These are phyloP conservation scores for Exophiala viscosa DNA, from an alignment of 2,329 filamentous ascomycete genomes.

Conservation along the genomic window DNA sequence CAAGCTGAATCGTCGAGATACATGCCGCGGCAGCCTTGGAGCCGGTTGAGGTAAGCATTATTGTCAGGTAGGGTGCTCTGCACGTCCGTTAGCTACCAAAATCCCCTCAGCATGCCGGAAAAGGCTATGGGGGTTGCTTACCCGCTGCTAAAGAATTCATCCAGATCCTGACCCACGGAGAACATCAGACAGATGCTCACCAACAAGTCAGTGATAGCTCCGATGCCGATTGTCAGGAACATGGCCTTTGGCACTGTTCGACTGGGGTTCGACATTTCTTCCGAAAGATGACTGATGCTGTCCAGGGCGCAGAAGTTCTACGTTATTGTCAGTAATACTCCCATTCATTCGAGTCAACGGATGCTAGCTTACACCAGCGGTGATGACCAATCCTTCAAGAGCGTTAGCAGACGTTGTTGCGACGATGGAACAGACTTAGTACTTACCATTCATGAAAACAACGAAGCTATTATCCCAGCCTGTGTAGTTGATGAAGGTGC, in stretches of 20 bases:
- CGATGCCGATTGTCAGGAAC: constrained; percentile 47
- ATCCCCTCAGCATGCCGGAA: no score
- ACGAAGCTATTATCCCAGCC: constrained; percentile 48
- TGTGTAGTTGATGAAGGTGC: constrained; percentile 51
- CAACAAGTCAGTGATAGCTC: constrained; percentile 48
- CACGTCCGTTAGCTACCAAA: not conserved
- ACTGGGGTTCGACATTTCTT: constrained; percentile 48
- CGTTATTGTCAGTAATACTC: not conserved
- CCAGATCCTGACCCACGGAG: constrained; percentile 41
- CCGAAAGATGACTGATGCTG: constrained; percentile 41
- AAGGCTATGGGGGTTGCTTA: not conserved
- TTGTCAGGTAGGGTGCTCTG: not conserved
- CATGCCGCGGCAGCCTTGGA: not conserved
- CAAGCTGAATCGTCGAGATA: not conserved
- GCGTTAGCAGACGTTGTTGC: not conserved
- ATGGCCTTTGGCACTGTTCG: constrained; percentile 49
- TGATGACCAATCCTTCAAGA: not conserved
- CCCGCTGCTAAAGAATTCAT: constrained; percentile 32
- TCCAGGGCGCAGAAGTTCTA: not conserved
- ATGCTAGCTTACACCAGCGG: not conserved
- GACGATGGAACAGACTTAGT: constrained; percentile 28
- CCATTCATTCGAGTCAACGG: not conserved
- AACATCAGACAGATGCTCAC: constrained; percentile 50
- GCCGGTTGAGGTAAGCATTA: not conserved
- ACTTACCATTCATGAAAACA: constrained; percentile 47